Conservation (phyloP, 169 alveolate genomes). For the Plasmodium billcollinsi region DNA sequence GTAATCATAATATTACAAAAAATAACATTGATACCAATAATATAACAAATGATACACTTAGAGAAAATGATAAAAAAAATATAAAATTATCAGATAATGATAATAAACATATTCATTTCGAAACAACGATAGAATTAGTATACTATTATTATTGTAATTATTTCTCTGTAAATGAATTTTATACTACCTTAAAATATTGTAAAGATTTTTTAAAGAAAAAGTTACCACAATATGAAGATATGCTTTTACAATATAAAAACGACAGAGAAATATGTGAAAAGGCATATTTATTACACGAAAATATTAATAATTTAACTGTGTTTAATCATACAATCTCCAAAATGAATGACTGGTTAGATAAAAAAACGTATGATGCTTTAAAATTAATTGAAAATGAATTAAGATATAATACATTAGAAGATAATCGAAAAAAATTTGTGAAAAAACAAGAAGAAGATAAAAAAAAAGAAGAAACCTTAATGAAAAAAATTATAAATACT, state of each 20-base stretch:
- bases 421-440: constrained; percentile 67
- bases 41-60: background rate
- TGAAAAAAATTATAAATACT: constrained; percentile 69
- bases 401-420: constrained; percentile 62
- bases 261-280: constrained; percentile 56
- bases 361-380: constrained; percentile 69
- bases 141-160: constrained; percentile 33
- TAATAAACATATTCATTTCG: constrained; percentile 35
- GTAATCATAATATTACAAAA: background rate
- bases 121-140: constrained; percentile 64
- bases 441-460: constrained; percentile 65
- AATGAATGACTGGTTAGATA: constrained; percentile 75
- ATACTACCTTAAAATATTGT: constrained; percentile 41
- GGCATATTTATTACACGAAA: constrained; percentile 40
- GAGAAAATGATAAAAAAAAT: background rate
- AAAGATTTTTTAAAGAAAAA: constrained; percentile 65
- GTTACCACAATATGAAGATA: constrained; percentile 61
- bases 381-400: constrained; percentile 73
- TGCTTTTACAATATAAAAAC: constrained; percentile 52
- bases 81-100: background rate
- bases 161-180: constrained; percentile 67
- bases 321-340: constrained; percentile 66
- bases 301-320: constrained; percentile 45
- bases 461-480: constrained; percentile 72
- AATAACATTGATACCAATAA: background rate